Evolutionary conservation across 1,284 basidiomycete genomes (phyloP), one percentile per base, ranked within the genome.

Genomic region (Thecaphora thlaspeos): DNA sequence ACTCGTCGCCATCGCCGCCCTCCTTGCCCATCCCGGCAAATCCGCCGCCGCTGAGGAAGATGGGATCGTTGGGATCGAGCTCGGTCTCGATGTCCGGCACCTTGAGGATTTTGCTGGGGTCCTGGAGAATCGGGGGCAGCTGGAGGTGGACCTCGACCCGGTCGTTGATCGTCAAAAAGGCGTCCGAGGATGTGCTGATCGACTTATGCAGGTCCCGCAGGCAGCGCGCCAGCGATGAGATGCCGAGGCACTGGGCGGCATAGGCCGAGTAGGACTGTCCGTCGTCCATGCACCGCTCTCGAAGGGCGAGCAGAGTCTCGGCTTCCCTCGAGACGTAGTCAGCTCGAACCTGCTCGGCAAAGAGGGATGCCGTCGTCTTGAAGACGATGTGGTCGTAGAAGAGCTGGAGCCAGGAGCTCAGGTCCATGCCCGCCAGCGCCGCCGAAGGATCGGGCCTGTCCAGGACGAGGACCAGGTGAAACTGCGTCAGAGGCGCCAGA

Each of bases 321-420:
- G 64, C 61, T 46, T 77, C 68, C 23, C 52, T 48, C 5, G 61
- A 51, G 17, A 77, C 62, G 19, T 74, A 75, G 36, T 60, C 46
- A 3, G 55, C 48, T 2, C 63, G 55, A 12, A 44, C 41, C 55
- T 77, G 70, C 43, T 77, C 73, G 19, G 64, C 64, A 37, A 66
- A 75, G 19, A 77, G 68, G 17, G 73, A 70, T 8, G 74, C 69
- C 1, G 75, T 75, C 59, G 76, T 64, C 46, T 77, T 77, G 63
- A 76, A 77, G 26, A 71, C 58, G 18, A 77, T 63, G 41, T 73
- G 70, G 51, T 73, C 70, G 56, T 77, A 76, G 36, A 62, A 76
- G 26, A 76, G 51, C 32, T 70, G 63, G 10, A 71, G 53, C 70
- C 66, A 71, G 1, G 65, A 55, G 17, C 60, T 57, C 3, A 61